Percentiles rank a stretch among this genome's conserved stretches.
Conservation (phyloP, 2,329 filamentous ascomycete species). For the Penicillium vulpinum region DNA sequence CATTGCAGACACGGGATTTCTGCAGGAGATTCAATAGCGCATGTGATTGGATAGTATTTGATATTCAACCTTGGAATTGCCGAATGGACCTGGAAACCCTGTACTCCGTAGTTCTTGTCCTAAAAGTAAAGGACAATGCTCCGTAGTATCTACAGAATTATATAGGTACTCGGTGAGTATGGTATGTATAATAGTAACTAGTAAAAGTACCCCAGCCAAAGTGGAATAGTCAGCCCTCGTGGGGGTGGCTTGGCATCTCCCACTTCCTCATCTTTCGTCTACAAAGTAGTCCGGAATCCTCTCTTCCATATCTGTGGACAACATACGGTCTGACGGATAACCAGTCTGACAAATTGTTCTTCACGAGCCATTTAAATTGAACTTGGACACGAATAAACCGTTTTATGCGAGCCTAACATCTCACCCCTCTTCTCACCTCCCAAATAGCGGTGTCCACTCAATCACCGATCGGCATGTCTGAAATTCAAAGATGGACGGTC, state of each 20-base stretch:
- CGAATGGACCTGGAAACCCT: neutral
- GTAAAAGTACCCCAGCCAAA: neutral
- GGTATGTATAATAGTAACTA: neutral
- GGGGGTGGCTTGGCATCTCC: slow-evolving; percentile 2
- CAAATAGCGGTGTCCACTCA: slow-evolving; percentile 22
- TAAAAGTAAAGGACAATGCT: neutral
- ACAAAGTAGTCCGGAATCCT: neutral
- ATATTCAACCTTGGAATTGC: neutral
- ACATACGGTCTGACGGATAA: neutral
- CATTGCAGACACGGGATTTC: slow-evolving; percentile 3
- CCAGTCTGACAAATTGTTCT: neutral
- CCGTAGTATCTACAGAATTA: neutral
- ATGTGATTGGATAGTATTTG: neutral
- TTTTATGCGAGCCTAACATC: slow-evolving; percentile 5
- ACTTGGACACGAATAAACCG: neutral
- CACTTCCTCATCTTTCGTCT: neutral
- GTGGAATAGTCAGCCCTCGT: neutral
- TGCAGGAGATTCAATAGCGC: slow-evolving; percentile 4
- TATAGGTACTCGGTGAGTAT: too few relatives aligned
- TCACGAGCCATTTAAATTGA: neutral
- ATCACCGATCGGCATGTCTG: slow-evolving; percentile 31
- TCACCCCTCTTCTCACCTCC: slow-evolving; percentile 7
- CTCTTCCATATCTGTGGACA: neutral
- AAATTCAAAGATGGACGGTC: slow-evolving; percentile 49
- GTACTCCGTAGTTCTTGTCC: neutral